These are phyloP conservation scores for Panicum virgatum DNA, from an alignment of 202 grass and related monocot species.

Conservation along the genomic window DNA sequence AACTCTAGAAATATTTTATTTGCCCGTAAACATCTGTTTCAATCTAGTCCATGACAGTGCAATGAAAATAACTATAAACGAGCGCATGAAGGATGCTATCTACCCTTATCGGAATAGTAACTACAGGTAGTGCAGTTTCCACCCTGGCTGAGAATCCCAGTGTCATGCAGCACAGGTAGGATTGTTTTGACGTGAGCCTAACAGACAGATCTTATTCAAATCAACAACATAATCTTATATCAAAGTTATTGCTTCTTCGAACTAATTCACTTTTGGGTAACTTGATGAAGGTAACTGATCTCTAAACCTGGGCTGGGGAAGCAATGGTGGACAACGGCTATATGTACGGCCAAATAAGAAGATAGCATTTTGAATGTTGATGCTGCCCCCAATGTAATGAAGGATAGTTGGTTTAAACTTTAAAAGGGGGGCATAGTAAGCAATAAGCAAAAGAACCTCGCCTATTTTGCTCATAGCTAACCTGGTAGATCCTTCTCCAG, in stretches of 20 bases:
- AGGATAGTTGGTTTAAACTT: slow-evolving; percentile 12
- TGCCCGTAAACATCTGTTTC: not conserved
- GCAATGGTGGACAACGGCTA: not conserved
- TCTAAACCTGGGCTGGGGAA: not conserved
- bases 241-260: not conserved
- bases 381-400: not conserved
- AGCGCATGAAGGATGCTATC: not conserved
- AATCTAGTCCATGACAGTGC: not conserved
- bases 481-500: slow-evolving; percentile 76
- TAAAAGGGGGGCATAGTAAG: not conserved
- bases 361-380: not conserved
- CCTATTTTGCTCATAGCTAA: slow-evolving; percentile 23
- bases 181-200: not conserved
- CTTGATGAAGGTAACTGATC: not conserved
- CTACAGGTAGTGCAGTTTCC: not conserved
- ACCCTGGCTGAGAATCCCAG: not conserved
- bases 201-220: not conserved
- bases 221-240: not conserved
- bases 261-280: not conserved
- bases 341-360: not conserved
- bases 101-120: not conserved
- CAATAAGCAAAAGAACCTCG: not conserved
- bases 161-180: not conserved
- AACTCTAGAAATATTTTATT: too few relatives aligned
- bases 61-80: not conserved